These are phyloP conservation scores for Coccinonectria pachysandricola DNA, from an alignment of 2,329 filamentous ascomycete species.

Conservation along the genomic window DNA sequence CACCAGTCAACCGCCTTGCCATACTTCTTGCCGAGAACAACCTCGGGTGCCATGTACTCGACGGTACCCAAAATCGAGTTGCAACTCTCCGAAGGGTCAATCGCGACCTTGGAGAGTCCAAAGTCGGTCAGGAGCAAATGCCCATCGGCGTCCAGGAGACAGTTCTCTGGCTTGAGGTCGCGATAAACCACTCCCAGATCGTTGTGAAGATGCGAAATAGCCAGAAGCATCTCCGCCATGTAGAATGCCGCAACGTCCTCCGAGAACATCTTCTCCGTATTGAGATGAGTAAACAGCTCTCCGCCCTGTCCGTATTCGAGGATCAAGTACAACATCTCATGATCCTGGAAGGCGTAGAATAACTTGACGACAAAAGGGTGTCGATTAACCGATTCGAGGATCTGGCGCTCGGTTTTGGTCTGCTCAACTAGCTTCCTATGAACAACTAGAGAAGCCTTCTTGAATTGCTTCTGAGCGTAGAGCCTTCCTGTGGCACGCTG, in stretches of 20 bases:
- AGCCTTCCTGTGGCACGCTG: conserved; percentile 78
- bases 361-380: conserved; percentile 98
- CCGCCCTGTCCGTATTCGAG: conserved; percentile 96
- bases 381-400: conserved; percentile 89
- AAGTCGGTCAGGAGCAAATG: conserved; percentile 95
- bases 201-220: conserved; percentile 84
- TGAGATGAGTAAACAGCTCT: conserved; percentile 92
- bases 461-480: conserved; percentile 97
- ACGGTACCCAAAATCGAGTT: conserved; percentile 89
- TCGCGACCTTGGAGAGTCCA: conserved; percentile 86
- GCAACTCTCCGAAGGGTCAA: conserved; percentile 56
- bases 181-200: conserved; percentile 92
- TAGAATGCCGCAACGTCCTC: conserved; percentile 89
- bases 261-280: conserved; percentile 87
- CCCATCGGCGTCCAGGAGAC: conserved; percentile 80
- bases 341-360: conserved; percentile 96
- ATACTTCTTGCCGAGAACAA: conserved; percentile 79
- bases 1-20: conserved; percentile 97
- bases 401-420: conserved; percentile 91
- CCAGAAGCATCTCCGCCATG: conserved; percentile 96
- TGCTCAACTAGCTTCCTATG: conserved; percentile 95
- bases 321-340: conserved; percentile 94
- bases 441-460: conserved; percentile 88
- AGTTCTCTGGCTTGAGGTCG: conserved; percentile 96
- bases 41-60: conserved; percentile 98